Evolutionary conservation across 108 stramenopile species (phyloP).

Genomic region (Pseudonitzschia multistriata): DNA sequence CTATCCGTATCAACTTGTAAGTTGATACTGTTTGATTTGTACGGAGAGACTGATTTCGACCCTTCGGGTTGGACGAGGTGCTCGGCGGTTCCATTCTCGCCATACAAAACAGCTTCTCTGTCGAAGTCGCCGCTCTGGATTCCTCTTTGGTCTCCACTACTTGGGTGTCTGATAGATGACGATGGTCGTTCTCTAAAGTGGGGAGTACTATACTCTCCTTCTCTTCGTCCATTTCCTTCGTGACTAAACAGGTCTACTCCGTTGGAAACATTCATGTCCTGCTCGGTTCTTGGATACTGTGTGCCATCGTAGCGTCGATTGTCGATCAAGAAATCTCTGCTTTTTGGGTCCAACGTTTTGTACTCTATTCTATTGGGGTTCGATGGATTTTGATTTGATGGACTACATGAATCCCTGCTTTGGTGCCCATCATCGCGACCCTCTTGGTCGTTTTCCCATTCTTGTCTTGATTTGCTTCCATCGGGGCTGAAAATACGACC

Average conservation of each 20-base stretch:
- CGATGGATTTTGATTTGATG: too few relatives aligned
- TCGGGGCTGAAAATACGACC: background rate
- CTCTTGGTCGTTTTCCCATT: background rate
- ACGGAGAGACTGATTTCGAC: too few relatives aligned
- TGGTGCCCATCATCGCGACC: background rate
- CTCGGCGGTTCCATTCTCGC: too few relatives aligned
- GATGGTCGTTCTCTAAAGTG: background rate
- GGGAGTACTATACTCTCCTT: background rate
- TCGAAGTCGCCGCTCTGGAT: too few relatives aligned
- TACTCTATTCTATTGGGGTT: too few relatives aligned
- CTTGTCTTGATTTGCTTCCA: background rate
- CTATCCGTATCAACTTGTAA: background rate
- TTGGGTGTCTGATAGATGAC: slow-evolving; percentile 8
- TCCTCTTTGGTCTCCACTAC: slow-evolving; percentile 8
- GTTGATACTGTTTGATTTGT: background rate
- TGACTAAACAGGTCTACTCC: slow-evolving; percentile 18
- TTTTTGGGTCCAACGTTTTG: slow-evolving; percentile 9
- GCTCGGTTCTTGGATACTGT: slow-evolving; percentile 12
- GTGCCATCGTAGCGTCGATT: slow-evolving; percentile 31
- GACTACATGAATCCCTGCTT: too few relatives aligned
- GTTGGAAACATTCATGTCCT: slow-evolving; percentile 14
- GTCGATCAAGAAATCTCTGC: slow-evolving; percentile 26
- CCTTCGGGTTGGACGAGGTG: too few relatives aligned
- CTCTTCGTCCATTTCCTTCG: slow-evolving; percentile 8
- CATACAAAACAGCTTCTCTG: too few relatives aligned